These are phyloP conservation scores for Akanthomyces muscarius DNA, from an alignment of 2,329 filamentous ascomycete genomes.

Conservation along the genomic window DNA sequence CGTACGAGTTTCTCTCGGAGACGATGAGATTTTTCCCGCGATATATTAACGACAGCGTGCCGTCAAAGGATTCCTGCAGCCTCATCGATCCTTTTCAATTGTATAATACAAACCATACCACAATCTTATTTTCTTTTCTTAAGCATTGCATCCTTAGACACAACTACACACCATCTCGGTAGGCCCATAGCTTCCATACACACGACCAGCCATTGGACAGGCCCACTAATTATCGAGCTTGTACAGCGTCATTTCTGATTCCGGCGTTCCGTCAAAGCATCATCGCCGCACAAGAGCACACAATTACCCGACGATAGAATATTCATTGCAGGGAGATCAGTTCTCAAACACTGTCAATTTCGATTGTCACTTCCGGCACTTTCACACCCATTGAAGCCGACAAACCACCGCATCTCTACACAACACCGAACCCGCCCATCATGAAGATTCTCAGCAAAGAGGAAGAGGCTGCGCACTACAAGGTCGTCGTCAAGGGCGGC, in stretches of 20 bases:
- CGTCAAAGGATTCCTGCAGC: background rate
- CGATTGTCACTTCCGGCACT: background rate
- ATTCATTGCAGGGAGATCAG: background rate
- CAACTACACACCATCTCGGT: background rate
- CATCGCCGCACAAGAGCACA: background rate
- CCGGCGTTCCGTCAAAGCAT: background rate
- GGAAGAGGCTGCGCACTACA: conserved; percentile 85
- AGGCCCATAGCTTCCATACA: background rate
- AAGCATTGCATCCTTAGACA: background rate
- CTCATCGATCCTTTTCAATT: background rate
- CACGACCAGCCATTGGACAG: conserved; percentile 4
- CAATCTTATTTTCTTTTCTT: background rate
- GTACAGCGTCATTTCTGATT: conserved; percentile 11
- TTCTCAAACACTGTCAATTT: background rate
- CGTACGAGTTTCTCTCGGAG: conserved; percentile 17
- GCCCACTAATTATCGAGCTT: conserved; percentile 5
- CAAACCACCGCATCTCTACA: background rate
- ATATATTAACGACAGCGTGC: conserved; percentile 7
- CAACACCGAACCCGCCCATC: conserved; percentile 25
- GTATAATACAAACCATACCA: background rate
- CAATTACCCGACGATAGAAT: background rate
- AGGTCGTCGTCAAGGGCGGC: conserved; percentile 74
- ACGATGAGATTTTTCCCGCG: background rate
- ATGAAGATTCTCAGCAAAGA: conserved; percentile 98
- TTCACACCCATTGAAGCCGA: background rate